Evolutionary conservation across 2,329 filamentous ascomycete species (phyloP).

Genomic region (Aplosporella prunicola): DNA sequence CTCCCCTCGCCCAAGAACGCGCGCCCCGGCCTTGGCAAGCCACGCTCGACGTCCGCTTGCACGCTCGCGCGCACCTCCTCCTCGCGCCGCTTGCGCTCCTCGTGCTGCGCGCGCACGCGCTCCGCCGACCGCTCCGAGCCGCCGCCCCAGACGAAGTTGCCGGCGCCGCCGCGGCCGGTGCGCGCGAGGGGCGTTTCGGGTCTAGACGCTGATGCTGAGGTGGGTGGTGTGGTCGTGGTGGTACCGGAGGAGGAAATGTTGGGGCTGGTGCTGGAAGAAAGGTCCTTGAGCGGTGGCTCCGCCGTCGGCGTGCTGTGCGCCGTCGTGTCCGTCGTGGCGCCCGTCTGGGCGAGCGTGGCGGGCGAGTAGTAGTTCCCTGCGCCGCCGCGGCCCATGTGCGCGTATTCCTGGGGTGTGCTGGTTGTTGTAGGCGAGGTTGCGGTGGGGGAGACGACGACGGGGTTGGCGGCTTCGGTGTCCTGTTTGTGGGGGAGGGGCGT

Average conservation of each 20-base stretch:
- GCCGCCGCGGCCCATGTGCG: conserved; percentile 37
- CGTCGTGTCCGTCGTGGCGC: conserved; percentile 25
- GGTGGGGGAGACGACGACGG: conserved; percentile 12
- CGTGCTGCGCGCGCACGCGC: no score
- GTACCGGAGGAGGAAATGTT: not conserved
- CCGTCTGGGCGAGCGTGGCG: conserved; percentile 28
- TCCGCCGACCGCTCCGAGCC: no score
- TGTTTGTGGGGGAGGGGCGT: conserved; percentile 1
- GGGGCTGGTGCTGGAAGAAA: conserved; percentile 4
- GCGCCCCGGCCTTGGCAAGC: not conserved
- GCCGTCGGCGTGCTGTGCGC: conserved; percentile 1
- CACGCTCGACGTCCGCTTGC: not conserved
- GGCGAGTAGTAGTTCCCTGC: conserved; percentile 40
- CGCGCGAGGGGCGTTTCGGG: conserved; percentile 24
- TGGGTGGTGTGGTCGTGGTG: conserved; percentile 13
- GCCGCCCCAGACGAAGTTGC: conserved; percentile 38
- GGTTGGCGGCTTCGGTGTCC: conserved; percentile 21
- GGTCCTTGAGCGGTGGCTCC: conserved; percentile 12
- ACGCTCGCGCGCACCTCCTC: no score
- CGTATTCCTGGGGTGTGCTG: conserved; percentile 28
- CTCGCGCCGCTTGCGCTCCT: no score
- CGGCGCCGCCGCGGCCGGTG: conserved; percentile 37
- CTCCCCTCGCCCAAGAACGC: not conserved
- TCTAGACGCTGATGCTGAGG: conserved; percentile 17
- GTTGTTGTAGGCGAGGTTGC: conserved; percentile 14